Evolutionary conservation across 441 rosid species (phyloP).

Genomic region (Metrosideros polymorpha): DNA sequence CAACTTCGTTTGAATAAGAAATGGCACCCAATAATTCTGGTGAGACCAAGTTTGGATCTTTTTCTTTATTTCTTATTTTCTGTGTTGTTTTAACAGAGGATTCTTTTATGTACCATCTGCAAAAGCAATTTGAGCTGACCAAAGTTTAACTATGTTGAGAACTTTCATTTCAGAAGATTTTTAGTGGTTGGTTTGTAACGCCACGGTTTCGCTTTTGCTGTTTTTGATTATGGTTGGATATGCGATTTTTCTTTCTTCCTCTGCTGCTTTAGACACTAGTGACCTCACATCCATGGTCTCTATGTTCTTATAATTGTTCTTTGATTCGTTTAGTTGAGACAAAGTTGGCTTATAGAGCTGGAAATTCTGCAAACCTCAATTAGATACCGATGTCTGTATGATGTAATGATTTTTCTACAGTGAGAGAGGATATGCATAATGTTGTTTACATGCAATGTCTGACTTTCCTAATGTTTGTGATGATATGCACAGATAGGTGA

Average conservation of each 20-base stretch:
- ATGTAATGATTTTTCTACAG: background rate
- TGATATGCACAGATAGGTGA: slow-evolving; percentile 52
- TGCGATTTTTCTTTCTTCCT: background rate
- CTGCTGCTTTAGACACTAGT: background rate
- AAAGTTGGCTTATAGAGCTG: background rate
- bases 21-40: slow-evolving; percentile 68
- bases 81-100: background rate
- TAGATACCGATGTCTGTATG: background rate
- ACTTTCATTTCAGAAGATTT: background rate
- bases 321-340: background rate
- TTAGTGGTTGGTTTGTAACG: background rate
- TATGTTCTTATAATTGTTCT: background rate
- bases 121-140: background rate
- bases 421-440: background rate
- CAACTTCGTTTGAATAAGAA: slow-evolving; percentile 72
- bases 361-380: background rate
- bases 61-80: background rate
- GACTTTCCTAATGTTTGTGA: background rate
- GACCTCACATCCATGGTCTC: background rate
- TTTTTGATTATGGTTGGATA: background rate
- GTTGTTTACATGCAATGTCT: background rate
- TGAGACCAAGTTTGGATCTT: slow-evolving; percentile 8
- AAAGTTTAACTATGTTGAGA: background rate
- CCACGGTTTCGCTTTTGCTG: background rate
- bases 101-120: background rate